Base-by-base conservation (phyloP, 2,329 filamentous ascomycete species). In the Penicillium sp. region DNA sequence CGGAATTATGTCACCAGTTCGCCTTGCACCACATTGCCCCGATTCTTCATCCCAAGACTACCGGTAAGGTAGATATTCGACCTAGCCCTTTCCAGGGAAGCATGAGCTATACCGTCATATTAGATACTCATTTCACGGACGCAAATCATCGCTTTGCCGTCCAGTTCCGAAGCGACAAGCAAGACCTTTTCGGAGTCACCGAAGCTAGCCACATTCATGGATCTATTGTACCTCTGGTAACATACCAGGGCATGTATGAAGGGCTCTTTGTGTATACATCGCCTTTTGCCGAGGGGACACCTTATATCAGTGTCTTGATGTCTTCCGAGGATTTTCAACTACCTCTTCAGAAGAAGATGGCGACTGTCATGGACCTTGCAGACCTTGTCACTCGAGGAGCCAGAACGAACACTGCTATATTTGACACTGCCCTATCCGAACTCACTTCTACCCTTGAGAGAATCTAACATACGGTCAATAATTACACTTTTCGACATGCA, bases 301-400 rank as follows among this genome's bases (percentile, higher is more conserved):
- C 47, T 9, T 48, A 53, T 50, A 48, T 53, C 18, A 53, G 47
- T 44, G 50, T 53, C 45, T 53, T 53, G 35, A 46, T 51, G 45
- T 51, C 50, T 46, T 53, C 47, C 40, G 4, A 46, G 32, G 50
- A 50, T 36, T 53, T 46, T 44, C 4, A 46, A 44, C 39, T 53
- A 35, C 47, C 50, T 13, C 50, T 48, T 39, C 25, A 48, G 45
- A 53, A 46, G 35, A 46, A 42, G 45, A 53, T 48, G 18, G 39
- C 38, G 39, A 53, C 50, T 50, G 26, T 46, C 8, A 37, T 50
- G 11, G 44, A 50, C 45, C 50, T 53, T 48, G 39, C 39, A 50
- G 47, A 48, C 47, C 45, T 53, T 35, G 35, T 53, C 28, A 50
- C 50, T 48, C 47, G 50, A 38, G 50, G 50, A 46, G 50, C 50